A percentile compares a stretch with the other conserved stretches of the same genome.
Conservation (phyloP, 2,329 filamentous ascomycete species). For the Neofusicoccum sp. region DNA sequence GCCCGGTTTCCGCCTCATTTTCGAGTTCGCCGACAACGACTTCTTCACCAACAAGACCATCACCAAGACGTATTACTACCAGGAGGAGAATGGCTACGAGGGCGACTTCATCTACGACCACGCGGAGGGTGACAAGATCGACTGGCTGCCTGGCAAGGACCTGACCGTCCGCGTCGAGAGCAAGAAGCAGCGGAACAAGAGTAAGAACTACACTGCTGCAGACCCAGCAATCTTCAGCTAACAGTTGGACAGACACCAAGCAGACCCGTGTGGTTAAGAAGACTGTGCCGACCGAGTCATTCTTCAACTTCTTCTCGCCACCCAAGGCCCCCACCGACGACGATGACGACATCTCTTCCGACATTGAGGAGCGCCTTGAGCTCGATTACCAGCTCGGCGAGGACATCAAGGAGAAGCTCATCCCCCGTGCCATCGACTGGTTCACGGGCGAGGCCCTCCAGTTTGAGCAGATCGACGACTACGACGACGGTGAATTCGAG, state of each 20-base stretch:
- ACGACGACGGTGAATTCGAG: slow-evolving; percentile 78
- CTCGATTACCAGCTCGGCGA: slow-evolving; percentile 98
- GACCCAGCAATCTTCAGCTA: not conserved
- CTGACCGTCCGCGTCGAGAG: slow-evolving; percentile 92
- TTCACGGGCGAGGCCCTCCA: slow-evolving; percentile 97
- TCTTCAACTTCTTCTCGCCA: slow-evolving; percentile 97
- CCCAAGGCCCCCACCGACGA: slow-evolving; percentile 80
- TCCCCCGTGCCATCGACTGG: slow-evolving; percentile 97
- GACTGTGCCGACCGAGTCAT: slow-evolving; percentile 96
- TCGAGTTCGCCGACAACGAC: slow-evolving; percentile 92
- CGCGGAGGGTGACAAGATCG: slow-evolving; percentile 95
- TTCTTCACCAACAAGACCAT: slow-evolving; percentile 97
- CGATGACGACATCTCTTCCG: slow-evolving; percentile 73
- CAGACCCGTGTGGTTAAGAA: slow-evolving; percentile 99
- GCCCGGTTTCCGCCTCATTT: slow-evolving; percentile 96
- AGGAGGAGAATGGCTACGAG: slow-evolving; percentile 96
- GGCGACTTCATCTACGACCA: slow-evolving; percentile 99
- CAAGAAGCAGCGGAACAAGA: slow-evolving; percentile 99
- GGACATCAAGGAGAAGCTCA: slow-evolving; percentile 99
- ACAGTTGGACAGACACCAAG: slow-evolving; percentile 75
- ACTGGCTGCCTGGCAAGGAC: slow-evolving; percentile 92
- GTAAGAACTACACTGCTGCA: slow-evolving; percentile 55
- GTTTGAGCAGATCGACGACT: slow-evolving; percentile 88
- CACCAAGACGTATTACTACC: slow-evolving; percentile 98
- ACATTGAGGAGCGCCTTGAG: slow-evolving; percentile 97